Conservation (phyloP, 2,329 filamentous ascomycete genomes). For the Macrophomina tecta region DNA sequence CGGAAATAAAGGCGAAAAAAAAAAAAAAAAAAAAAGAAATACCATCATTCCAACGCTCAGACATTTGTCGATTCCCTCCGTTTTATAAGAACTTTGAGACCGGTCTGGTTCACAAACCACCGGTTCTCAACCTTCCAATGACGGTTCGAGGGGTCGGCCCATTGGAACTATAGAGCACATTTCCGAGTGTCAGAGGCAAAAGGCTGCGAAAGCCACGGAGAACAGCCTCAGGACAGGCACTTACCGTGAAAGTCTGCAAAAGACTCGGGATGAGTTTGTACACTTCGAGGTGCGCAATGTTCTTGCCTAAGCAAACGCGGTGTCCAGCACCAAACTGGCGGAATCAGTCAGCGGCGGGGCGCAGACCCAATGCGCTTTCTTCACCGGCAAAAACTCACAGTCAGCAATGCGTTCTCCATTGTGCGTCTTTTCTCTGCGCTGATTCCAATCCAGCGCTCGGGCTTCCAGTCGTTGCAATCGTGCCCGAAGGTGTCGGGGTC, state of each 20-base stretch:
- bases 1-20: no score
- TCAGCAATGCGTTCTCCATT: slow-evolving; percentile 41
- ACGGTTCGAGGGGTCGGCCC: not conserved
- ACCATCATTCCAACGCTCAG: no score
- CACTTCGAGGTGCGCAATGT: slow-evolving; percentile 45
- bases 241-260: slow-evolving; percentile 37
- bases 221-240: not conserved
- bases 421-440: not conserved
- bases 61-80: no score
- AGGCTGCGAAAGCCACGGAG: not conserved
- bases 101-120: slow-evolving; percentile 20
- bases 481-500: not conserved
- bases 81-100: not conserved
- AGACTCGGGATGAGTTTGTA: slow-evolving; percentile 42
- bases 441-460: slow-evolving; percentile 7
- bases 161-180: not conserved
- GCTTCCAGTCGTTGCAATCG: not conserved
- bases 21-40: no score
- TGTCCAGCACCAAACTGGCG: slow-evolving; percentile 45
- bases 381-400: slow-evolving; percentile 23
- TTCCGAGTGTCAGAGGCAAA: not conserved
- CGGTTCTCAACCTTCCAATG: slow-evolving; percentile 25
- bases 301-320: slow-evolving; percentile 44
- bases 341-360: not conserved
- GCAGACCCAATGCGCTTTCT: not conserved